Base-by-base conservation (phyloP, 768 basidiomycete species). In the Crucibulum laeve region DNA sequence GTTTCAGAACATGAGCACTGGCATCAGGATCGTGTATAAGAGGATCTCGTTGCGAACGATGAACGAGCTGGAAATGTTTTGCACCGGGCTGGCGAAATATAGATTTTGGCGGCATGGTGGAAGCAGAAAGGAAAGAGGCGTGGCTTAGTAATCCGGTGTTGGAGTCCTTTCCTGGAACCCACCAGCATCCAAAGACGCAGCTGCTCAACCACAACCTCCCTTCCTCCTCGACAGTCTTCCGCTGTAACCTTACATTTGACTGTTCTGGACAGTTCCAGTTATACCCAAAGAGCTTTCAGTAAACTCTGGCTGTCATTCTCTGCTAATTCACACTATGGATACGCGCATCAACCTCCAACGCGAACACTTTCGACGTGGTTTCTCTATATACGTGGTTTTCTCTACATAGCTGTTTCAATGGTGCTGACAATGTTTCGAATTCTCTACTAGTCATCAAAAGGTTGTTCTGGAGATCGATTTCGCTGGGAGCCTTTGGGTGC, bases 61-160 rank as follows among this genome's bases (percentile, higher is more conserved):
- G 92, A 17, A 99, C 94, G 28, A 99, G 87, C 68, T 97, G 94
- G 54, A 95, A 98, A 60, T 97, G 94, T 56, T 84, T 82, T 43
- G 87, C 83, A 17, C 89, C 91, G 5, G 95, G 89, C 52, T 84
- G 84, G 46, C 91, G 82, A 70, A 90, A 99, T 50, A 93, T 77
- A 11, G 93, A 94, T 67, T 86, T 90, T 52, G 74, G 69, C 28
- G 87, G 76, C 87, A 90, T 90, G 53, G 46, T 59, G 50, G 49
- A 47, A 45, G 60, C 56, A 52, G 54, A 51, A 50, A 38, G 52
- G 52, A 55, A 48, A 44, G 44, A 49, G 53, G 36, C 23, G 51
- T 52, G 37, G 44, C 67, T 67, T 67, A 62, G 57, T 68, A 69
- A 68, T 55, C 56, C 39, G 42, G 42, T 42, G 46, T 50, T 60